These are phyloP conservation scores for Penicillium silybi DNA, from an alignment of 495 filamentous ascomycete species.

Conservation along the genomic window DNA sequence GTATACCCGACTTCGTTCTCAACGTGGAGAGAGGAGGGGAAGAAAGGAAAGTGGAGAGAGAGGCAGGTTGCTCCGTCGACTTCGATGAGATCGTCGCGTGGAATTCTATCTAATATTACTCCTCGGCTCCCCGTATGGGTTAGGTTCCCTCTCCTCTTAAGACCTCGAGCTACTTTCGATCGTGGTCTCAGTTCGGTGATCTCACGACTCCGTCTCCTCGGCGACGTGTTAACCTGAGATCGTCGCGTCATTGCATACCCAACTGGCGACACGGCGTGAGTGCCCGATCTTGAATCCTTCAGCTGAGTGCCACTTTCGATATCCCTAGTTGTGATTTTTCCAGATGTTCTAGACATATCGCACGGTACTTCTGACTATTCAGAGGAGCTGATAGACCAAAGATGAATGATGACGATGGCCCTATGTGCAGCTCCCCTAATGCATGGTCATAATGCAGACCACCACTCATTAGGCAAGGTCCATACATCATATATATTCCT, in stretches of 20 bases:
- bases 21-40: slow-evolving; percentile 6
- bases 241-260: slow-evolving; percentile 28
- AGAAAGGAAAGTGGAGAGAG: not conserved
- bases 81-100: not conserved
- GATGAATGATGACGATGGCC: not conserved
- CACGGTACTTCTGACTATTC: not conserved
- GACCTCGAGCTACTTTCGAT: not conserved
- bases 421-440: not conserved
- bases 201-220: slow-evolving; percentile 20
- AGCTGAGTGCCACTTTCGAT: not conserved
- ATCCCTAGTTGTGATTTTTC: not conserved
- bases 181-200: slow-evolving; percentile 4
- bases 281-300: slow-evolving; percentile 9
- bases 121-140: not conserved
- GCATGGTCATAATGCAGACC: not conserved
- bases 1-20: not conserved
- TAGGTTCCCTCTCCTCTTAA: not conserved
- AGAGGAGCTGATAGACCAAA: not conserved
- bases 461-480: not conserved
- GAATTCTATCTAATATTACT: not conserved
- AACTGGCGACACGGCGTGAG: slow-evolving; percentile 10
- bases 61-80: not conserved
- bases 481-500: not conserved
- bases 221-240: slow-evolving; percentile 17
- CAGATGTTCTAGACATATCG: not conserved